Evolutionary conservation across 2,329 filamentous ascomycete species (phyloP).

Genomic region (Monosporascus ibericus): DNA sequence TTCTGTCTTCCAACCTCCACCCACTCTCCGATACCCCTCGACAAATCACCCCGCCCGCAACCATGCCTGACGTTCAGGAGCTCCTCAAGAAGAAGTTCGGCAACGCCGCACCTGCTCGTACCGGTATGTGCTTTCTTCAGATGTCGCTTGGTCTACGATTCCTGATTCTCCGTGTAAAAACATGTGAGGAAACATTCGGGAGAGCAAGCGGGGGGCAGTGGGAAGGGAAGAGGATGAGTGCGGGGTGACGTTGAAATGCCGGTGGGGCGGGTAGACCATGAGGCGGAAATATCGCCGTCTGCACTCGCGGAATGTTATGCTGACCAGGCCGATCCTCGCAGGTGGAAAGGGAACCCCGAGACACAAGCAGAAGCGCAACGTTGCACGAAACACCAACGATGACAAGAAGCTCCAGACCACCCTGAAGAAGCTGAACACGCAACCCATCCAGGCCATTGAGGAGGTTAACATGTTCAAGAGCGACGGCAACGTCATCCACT

Average conservation of each 20-base stretch:
- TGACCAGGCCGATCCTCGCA: slow-evolving; percentile 4
- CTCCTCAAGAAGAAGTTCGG: slow-evolving; percentile 35
- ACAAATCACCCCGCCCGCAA: slow-evolving; percentile 5
- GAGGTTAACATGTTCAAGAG: slow-evolving; percentile 99
- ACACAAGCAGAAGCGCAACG: slow-evolving; percentile 97
- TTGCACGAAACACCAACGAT: slow-evolving; percentile 86
- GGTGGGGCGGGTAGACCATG: too few relatives aligned
- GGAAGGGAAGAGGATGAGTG: too few relatives aligned
- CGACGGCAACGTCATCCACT: slow-evolving; percentile 99
- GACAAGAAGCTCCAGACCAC: slow-evolving; percentile 99
- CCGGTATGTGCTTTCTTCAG: slow-evolving; percentile 20
- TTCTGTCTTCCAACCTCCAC: background rate
- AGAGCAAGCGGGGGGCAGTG: too few relatives aligned
- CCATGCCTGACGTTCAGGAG: slow-evolving; percentile 36
- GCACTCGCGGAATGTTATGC: background rate
- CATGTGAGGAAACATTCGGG: background rate
- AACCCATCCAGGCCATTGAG: slow-evolving; percentile 99
- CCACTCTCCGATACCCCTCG: background rate
- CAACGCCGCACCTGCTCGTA: slow-evolving; percentile 25
- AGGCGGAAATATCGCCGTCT: too few relatives aligned
- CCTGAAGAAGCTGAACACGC: slow-evolving; percentile 99
- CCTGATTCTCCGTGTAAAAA: slow-evolving; percentile 6
- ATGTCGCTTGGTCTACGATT: background rate
- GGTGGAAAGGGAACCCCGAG: slow-evolving; percentile 96
- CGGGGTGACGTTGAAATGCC: too few relatives aligned